These are phyloP conservation scores for Coemansia sp. DNA, from an alignment of 192 early-diverging fungal species.

Conservation along the genomic window DNA sequence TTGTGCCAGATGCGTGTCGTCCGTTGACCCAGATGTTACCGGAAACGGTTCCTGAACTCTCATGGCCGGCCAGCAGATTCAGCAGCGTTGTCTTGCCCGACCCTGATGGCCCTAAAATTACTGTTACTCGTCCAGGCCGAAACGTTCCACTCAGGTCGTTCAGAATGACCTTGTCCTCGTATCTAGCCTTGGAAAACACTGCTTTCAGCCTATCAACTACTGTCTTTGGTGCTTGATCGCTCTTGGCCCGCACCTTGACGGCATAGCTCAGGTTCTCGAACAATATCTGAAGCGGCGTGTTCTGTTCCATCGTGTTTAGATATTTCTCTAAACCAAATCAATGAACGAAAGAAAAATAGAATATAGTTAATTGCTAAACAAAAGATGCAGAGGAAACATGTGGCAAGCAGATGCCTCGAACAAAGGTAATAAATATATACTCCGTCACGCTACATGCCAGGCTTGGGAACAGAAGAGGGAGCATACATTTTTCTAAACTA, in stretches of 20 bases:
- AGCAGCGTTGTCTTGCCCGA: conserved; percentile 67
- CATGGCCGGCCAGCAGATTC: conserved; percentile 60
- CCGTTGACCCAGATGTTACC: conserved; percentile 64
- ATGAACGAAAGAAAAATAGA: not conserved
- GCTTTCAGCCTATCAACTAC: not conserved
- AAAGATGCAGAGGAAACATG: too few species aligned
- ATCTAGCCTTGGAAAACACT: conserved; percentile 2
- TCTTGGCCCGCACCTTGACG: conserved; percentile 28
- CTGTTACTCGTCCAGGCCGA: conserved; percentile 57
- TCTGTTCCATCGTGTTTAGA: conserved; percentile 11
- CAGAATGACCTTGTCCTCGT: conserved; percentile 43
- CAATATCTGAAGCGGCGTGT: conserved; percentile 36
- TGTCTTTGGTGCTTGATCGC: not conserved
- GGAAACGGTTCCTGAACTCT: conserved; percentile 40
- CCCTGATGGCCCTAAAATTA: conserved; percentile 64
- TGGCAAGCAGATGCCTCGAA: too few species aligned
- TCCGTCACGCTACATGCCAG: too few species aligned
- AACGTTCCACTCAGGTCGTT: conserved; percentile 36
- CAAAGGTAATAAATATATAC: too few species aligned
- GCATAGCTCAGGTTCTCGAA: conserved; percentile 42
- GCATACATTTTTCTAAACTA: too few species aligned
- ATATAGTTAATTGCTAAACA: not conserved
- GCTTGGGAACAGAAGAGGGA: too few species aligned
- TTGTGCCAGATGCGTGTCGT: conserved; percentile 47
- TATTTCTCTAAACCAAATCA: not conserved